Percentiles rank a stretch among this genome's conserved stretches.
Conservation (phyloP, 352 stramenopile species). For the Phytophthora kernoviae region DNA sequence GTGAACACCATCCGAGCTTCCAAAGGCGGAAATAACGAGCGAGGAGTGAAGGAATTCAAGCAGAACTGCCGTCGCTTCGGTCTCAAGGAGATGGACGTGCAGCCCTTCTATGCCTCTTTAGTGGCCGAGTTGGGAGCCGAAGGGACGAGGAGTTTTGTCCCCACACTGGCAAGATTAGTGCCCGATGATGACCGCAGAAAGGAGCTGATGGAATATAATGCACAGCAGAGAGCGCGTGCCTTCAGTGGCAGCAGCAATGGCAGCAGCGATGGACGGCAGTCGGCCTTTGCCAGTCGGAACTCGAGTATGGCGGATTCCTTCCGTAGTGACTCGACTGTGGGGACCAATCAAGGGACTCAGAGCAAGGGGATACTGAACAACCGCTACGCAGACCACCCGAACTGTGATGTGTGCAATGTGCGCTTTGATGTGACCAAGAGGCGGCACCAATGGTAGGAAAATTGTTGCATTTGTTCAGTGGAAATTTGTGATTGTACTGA, state of each 20-base stretch:
- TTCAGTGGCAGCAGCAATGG: slow-evolving; percentile 20
- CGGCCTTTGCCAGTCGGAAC: slow-evolving; percentile 24
- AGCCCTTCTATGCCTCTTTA: slow-evolving; percentile 58
- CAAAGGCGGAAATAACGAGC: slow-evolving; percentile 56
- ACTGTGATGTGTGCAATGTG: slow-evolving; percentile 65
- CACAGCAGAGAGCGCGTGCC: slow-evolving; percentile 27
- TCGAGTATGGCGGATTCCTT: slow-evolving; percentile 43
- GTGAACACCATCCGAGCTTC: slow-evolving; percentile 60
- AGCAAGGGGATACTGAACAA: slow-evolving; percentile 64
- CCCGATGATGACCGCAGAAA: slow-evolving; percentile 54
- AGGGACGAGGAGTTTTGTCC: slow-evolving; percentile 47
- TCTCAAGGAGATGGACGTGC: slow-evolving; percentile 57
- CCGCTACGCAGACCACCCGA: slow-evolving; percentile 66
- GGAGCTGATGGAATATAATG: slow-evolving; percentile 61
- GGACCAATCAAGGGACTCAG: slow-evolving; percentile 11
- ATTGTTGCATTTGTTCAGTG: neutral
- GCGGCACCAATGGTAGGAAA: slow-evolving; percentile 55
- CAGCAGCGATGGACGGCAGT: slow-evolving; percentile 12
- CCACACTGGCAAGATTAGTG: slow-evolving; percentile 53
- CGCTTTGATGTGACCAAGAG: slow-evolving; percentile 64
- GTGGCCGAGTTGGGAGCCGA: slow-evolving; percentile 52
- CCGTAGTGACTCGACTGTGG: slow-evolving; percentile 36
- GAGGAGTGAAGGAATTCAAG: slow-evolving; percentile 64
- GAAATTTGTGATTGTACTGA: slow-evolving; percentile 6
- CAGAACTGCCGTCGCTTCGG: slow-evolving; percentile 65